Evolutionary conservation across 768 basidiomycete species (phyloP), one percentile per base, ranked within the genome.

Genomic region (Hebeloma cylindrosporum): DNA sequence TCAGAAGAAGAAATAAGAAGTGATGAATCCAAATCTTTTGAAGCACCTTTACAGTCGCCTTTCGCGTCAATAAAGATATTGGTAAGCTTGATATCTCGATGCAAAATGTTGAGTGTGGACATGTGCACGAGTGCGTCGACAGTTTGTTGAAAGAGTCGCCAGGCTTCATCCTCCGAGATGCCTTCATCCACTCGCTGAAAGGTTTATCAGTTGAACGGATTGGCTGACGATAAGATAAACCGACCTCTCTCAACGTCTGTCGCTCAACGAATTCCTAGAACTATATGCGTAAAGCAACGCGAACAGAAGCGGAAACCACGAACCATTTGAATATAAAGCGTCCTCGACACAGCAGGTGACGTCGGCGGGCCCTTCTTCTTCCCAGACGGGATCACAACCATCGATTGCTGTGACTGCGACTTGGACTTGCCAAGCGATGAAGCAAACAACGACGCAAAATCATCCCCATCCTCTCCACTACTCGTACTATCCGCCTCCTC

Each of bases 301-400:
- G 22, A 32, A 8, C 13, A 35, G 7, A 29, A 31, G 32, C 26
- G 16, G 35, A 7, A 35, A 25, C 14, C 20, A 38, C 71, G 25
- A 28, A 87, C 90, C 93, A 97, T 97, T 63, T 95, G 92, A 41
- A 97, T 97, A 59, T 95, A 97, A 14, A 96, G 68, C 6, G 85
- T 91, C 47, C 88, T 62, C 13, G 70, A 67, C 32, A 73, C 48
- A 43, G 58, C 47, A 10, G 68, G 70, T 1, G 60, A 52, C 4
- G 59, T 47, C 7, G 42, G 40, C 5, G 40, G 40, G 3, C 47
- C 41, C 17, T 42, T 44, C 52, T 34, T 57, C 46, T 62, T 61
- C n/a, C 53, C 56, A 48, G 60, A 66, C 46, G 33, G 47, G 38
- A 58, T 60, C 38, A 54, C 23, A 22, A 41, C 37, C 31, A 46